These are phyloP conservation scores for Aspergillus viridinutans DNA, from an alignment of 2,329 filamentous ascomycete species.

Conservation along the genomic window DNA sequence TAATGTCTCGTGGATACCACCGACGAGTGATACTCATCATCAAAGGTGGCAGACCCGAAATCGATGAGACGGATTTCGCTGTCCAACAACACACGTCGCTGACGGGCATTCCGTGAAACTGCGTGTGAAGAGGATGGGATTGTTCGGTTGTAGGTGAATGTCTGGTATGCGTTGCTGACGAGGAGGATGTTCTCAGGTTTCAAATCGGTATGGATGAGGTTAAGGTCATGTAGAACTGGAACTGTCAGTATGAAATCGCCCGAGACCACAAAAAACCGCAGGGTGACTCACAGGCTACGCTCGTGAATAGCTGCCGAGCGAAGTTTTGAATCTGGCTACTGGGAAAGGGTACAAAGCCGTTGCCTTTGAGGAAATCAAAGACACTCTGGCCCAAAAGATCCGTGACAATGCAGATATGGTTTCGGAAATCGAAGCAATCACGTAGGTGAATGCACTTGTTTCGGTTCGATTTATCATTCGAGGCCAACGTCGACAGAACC, in stretches of 20 bases:
- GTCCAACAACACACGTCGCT: conserved; percentile 60
- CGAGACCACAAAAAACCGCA: background rate
- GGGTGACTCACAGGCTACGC: conserved; percentile 83
- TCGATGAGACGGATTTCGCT: conserved; percentile 65
- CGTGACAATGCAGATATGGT: conserved; percentile 86
- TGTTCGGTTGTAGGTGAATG: conserved; percentile 65
- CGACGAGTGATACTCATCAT: conserved; percentile 65
- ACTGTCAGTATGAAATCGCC: conserved; percentile 21
- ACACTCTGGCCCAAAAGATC: conserved; percentile 86
- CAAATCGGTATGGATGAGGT: conserved; percentile 86
- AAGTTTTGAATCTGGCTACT: conserved; percentile 98
- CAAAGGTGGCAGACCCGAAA: conserved; percentile 64
- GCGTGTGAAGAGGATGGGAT: conserved; percentile 62
- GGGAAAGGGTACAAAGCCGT: conserved; percentile 92
- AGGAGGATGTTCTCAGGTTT: conserved; percentile 67
- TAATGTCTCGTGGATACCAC: conserved; percentile 65
- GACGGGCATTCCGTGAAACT: conserved; percentile 54
- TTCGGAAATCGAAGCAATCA: conserved; percentile 95
- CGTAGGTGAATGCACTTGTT: conserved; percentile 96
- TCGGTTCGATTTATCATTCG: conserved; percentile 85
- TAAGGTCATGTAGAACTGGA: conserved; percentile 87
- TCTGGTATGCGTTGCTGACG: conserved; percentile 62
- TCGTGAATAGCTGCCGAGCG: conserved; percentile 93
- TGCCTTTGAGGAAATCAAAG: conserved; percentile 96
- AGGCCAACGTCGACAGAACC: conserved; percentile 84